Conservation (phyloP, 2,329 filamentous ascomycete species). For the Sporothrix pallida region DNA sequence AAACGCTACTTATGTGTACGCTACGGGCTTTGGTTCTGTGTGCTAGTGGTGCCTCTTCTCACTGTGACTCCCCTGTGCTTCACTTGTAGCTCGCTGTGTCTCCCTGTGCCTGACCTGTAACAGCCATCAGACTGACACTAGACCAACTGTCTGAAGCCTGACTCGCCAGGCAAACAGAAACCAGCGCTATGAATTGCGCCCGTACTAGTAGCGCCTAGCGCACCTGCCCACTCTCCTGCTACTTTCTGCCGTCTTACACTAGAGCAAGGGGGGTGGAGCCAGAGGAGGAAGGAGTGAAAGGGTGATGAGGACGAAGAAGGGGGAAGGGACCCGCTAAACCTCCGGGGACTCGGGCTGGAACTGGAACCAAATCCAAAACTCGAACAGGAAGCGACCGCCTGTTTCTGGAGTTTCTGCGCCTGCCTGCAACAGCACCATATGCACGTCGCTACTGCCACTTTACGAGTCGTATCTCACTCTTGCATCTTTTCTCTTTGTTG, state of each 20-base stretch:
- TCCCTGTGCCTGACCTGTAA: conserved; percentile 7
- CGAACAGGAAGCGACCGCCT: conserved; percentile 26
- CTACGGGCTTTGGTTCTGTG: not conserved
- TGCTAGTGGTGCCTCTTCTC: not conserved
- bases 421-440: conserved; percentile 9
- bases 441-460: conserved; percentile 13
- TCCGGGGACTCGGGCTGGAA: conserved; percentile 29
- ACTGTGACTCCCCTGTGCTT: not conserved
- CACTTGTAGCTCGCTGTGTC: not conserved
- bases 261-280: conserved; percentile 8
- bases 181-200: conserved; percentile 2
- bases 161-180: not conserved
- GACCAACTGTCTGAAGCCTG: conserved; percentile 16
- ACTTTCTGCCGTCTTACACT: not conserved
- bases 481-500: conserved; percentile 1
- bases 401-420: conserved; percentile 24
- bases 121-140: not conserved
- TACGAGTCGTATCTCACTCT: not conserved
- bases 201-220: conserved; percentile 8
- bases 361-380: conserved; percentile 35
- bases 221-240: not conserved
- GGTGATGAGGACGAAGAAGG: not conserved
- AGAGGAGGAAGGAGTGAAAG: not conserved
- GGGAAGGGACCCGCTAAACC: conserved; percentile 25
- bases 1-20: not conserved